Evolutionary conservation across 805 yeast genomes (phyloP), one percentile per base, ranked within the genome.

Genomic region (Pichia phayaonensis): DNA sequence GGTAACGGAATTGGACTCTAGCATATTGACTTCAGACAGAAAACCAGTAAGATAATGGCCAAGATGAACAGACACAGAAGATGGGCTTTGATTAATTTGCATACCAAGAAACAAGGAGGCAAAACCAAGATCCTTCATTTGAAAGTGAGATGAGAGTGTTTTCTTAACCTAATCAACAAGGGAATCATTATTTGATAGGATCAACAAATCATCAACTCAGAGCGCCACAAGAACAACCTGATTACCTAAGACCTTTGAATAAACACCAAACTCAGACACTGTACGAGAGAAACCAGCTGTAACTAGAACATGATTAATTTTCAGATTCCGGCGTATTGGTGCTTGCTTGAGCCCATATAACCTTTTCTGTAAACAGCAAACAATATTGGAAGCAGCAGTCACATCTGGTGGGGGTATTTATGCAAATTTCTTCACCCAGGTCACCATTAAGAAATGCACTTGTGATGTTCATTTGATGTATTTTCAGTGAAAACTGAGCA

Each of bases 381-480:
- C 49, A 18, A 31, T 2, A 16, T 23, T 8, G 4, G 20, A n/a
- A 3, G 22, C 26, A 24, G 18, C 44, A 38, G 24, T 38, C 24
- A 40, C 3, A 21, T 40, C 50, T 21, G 42, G 23, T 1, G 40
- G 40, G n/a, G 26, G 34, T 8, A 1, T 22, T 16, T 53, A 48
- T 54, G 29, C 52, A 52, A 24, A 51, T 46, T 24, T 49, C 51
- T 18, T 51, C 57, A 31, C 12, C 2, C 2, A 54, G 31, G 5
- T 43, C 51, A 4, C 54, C 56, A 46, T 54, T 45, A 3, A 54
- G 46, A 36, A 54, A 50, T 12, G 54, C 54, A 16, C 52, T 54
- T 8, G 48, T 52, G 16, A 54, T 53, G 45, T 54, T 56, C 56
- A 54, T 54, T 41, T 50, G 59, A 43, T 54, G 51, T 21, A 55